Base-by-base conservation (phyloP, 306 rosid genomes). In the Cicer judaicum region DNA sequence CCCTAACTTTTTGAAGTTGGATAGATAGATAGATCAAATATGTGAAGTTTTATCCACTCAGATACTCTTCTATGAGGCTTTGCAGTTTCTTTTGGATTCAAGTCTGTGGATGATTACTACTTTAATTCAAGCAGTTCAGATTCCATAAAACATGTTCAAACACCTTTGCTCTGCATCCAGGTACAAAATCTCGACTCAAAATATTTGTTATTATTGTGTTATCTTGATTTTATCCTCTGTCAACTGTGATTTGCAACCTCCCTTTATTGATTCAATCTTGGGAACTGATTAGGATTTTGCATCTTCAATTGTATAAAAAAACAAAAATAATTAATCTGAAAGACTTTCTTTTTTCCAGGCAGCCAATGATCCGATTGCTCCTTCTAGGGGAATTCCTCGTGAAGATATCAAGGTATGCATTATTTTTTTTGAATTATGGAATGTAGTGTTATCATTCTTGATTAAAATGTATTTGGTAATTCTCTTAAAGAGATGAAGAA, bases 51-150 rank as follows among this genome's bases (percentile, higher is more conserved):
- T 46, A 67, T 74, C 14, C 70, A 38, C 75, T 39, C 41, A 14
- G 41, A 70, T 47, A 78, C 64, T 81, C 72, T 68, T 77, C 48
- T 64, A 13, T 46, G 56, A 65, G 68, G 63, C 53, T 72, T 64
- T 83, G 83, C 95, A 94, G 97, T 91, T 82, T 94, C 99, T 79
- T 92, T 94, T 85, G 97, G 99, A 72, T 90, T 94, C 89, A 94
- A 92, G 85, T 86, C 97, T 24, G 97, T 85, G 64, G 97, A 94
- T 76, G 99, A 94, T 15, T 92, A 94, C 86, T 92, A 92, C 83
- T 86, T 74, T 21, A 82, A 84, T 63, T 88, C 99, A 36, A 55
- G 95, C 86, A 92, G 99, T 83, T 88, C 98, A 78, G 83, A 86
- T 70, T 85, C 92, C 76, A 84, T 94, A 81, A 94, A 90, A 83